Percentiles rank a stretch among this genome's conserved stretches.
phyloP scores from a whole-genome alignment of 139 green algal species.

The Limnomonas spitsbergensis region DNA sequence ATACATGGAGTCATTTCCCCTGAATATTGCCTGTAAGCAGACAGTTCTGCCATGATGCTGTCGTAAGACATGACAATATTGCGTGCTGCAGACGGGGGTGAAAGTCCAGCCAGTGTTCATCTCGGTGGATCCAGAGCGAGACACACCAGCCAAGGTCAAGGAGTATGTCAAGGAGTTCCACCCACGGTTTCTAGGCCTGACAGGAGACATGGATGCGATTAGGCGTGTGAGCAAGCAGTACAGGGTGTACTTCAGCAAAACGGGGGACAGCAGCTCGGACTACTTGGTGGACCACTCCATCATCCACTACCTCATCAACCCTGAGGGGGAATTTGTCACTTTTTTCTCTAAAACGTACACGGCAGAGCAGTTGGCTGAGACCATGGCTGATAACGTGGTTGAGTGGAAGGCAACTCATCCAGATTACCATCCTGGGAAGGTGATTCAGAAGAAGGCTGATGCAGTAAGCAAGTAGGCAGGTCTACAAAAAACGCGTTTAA shows the following conservation, averaged over 20 bases:
- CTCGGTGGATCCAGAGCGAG: conserved; percentile 88
- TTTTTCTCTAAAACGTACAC: conserved; percentile 78
- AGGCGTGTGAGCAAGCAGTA: conserved; percentile 70
- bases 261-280: conserved; percentile 55
- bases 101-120: conserved; percentile 90
- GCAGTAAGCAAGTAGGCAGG: too few relatives aligned
- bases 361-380: conserved; percentile 43
- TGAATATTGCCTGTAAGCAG: too few relatives aligned
- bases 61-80: too few relatives aligned
- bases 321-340: conserved; percentile 86
- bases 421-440: conserved; percentile 16
- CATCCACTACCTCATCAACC: conserved; percentile 94
- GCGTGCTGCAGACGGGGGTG: conserved; percentile 17
- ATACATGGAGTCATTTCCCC: too few relatives aligned
- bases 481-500: too few relatives aligned
- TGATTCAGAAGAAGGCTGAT: neutral
- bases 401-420: conserved; percentile 28
- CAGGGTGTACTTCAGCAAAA: conserved; percentile 86
- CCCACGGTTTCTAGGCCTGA: conserved; percentile 90
- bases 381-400: conserved; percentile 29
- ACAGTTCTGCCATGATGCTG: too few relatives aligned
- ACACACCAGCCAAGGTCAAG: conserved; percentile 47
- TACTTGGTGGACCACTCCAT: conserved; percentile 99
- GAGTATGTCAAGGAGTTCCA: conserved; percentile 93
- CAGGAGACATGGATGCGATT: conserved; percentile 70